Evolutionary conservation across 441 rosid species (phyloP), one percentile per base, ranked within the genome.

Genomic region (Mallotus japonicus): DNA sequence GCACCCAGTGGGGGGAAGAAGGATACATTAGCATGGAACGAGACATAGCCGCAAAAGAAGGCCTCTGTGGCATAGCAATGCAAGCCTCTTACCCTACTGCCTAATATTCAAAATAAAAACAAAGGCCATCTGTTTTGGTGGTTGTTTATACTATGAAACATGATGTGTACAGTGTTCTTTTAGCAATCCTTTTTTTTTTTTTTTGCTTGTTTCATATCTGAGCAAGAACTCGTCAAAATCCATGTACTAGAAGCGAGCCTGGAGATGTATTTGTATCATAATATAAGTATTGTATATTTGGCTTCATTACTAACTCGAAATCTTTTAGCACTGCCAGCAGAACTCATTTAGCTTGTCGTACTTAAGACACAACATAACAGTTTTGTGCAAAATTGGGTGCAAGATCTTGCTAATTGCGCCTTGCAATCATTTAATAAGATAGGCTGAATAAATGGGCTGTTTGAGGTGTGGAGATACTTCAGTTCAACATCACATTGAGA

Each of bases 41-140:
- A 22, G 90, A 91, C 19, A 55, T 85, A 37, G 46, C 80, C 0
- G 88, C 76, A 40, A 68, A 76, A 73, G 88, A 83, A 75, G 92
- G 97, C 42, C 85, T 86, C 5, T 89, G 96, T 16, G 95, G 95
- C 40, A 87, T 88, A 37, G 89, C 97, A 9, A 85, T 88, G 92
- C 82, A 82, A 46, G 91, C 93, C 72, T 87, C 95, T 40, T 90
- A 90, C 16, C 53, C 42, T 24, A 58, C n/a, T 44, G 34, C 42
- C 22, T 40, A 44, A 44, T 5, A 37, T 70, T 49, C 15, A 70
- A 70, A 0, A 46, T 16, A 9, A 46, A 69, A 69, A 40, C 54
- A 12, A 12, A 20, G 19, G 4, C 13, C 61, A 22, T 7, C 24
- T 67, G 9, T 24, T 13, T 32, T 17, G 61, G 54, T 68, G 71